These are phyloP conservation scores for Secale cereale DNA, from an alignment of 176 grass and related monocot genomes.

Conservation along the genomic window DNA sequence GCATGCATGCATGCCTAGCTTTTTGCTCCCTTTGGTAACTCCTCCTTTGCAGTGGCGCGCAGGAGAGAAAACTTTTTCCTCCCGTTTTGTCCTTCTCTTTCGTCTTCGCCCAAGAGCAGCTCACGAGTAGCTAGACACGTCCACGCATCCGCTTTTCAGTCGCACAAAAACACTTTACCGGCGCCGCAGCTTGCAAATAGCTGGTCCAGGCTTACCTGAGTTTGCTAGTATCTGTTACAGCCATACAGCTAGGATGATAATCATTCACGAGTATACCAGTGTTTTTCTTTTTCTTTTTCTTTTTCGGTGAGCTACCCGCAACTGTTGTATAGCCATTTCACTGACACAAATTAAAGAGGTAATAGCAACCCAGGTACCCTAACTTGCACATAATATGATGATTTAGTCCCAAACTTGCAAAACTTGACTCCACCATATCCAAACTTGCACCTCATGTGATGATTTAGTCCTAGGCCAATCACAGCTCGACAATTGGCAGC, in stretches of 20 bases:
- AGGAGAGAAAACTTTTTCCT: neutral
- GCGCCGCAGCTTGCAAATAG: neutral
- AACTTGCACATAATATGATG: too few species aligned
- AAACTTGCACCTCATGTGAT: too few species aligned
- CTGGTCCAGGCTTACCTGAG: neutral
- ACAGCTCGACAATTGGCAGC: too few species aligned
- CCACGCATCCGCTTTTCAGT: slow-evolving; percentile 18
- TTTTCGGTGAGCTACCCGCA: too few species aligned
- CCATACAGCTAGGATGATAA: neutral
- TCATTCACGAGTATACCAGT: too few species aligned
- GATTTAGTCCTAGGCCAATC: too few species aligned
- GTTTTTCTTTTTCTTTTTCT: too few species aligned
- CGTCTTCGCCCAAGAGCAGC: slow-evolving; percentile 15
- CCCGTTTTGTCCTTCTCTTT: slow-evolving; percentile 19
- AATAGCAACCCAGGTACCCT: too few species aligned
- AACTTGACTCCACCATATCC: too few species aligned
- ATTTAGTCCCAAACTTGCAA: too few species aligned
- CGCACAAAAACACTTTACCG: neutral
- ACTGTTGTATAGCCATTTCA: neutral
- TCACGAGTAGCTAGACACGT: neutral
- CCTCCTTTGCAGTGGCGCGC: neutral
- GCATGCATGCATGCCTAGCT: neutral
- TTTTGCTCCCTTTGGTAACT: slow-evolving; percentile 5
- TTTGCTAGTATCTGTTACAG: neutral
- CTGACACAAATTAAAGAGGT: neutral